phyloP scores from a whole-genome alignment of 2,329 filamentous ascomycete species.

The Fonsecaea pedrosoi region DNA sequence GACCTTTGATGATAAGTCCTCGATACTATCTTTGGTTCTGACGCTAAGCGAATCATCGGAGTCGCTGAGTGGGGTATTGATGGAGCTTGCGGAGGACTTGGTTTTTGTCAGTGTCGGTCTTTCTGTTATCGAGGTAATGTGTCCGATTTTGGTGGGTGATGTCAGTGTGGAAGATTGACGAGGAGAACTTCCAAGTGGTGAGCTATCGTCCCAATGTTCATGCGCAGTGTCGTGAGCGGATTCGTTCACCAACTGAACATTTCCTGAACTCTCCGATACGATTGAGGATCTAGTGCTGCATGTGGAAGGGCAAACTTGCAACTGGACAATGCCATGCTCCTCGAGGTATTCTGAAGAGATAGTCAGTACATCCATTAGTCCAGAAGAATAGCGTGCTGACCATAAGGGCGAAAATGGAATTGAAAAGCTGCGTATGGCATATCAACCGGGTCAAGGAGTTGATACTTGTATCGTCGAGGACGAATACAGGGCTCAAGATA shows the following conservation, averaged over 20 bases:
- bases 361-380: background rate
- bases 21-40: slow-evolving; percentile 37
- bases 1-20: slow-evolving; percentile 31
- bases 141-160: background rate
- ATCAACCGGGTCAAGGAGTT: slow-evolving; percentile 57
- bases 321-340: slow-evolving; percentile 10
- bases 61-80: slow-evolving; percentile 12
- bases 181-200: slow-evolving; percentile 5
- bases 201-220: background rate
- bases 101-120: background rate
- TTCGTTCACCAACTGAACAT: slow-evolving; percentile 2
- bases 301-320: slow-evolving; percentile 1
- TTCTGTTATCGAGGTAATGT: background rate
- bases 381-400: slow-evolving; percentile 19
- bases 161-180: background rate
- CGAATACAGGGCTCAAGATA: slow-evolving; percentile 35
- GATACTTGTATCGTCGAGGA: slow-evolving; percentile 52
- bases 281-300: slow-evolving; percentile 21
- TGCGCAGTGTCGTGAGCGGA: slow-evolving; percentile 3
- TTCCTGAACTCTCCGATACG: slow-evolving; percentile 15
- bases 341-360: slow-evolving; percentile 22
- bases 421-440: slow-evolving; percentile 56
- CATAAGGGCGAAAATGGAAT: slow-evolving; percentile 36
- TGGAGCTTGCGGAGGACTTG: slow-evolving; percentile 1
- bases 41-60: slow-evolving; percentile 34